Percentiles rank a stretch among this genome's conserved stretches.
These are phyloP conservation scores for Chenopodium formosanum DNA, from an alignment of 148 eudicot species.

Conservation along the genomic window DNA sequence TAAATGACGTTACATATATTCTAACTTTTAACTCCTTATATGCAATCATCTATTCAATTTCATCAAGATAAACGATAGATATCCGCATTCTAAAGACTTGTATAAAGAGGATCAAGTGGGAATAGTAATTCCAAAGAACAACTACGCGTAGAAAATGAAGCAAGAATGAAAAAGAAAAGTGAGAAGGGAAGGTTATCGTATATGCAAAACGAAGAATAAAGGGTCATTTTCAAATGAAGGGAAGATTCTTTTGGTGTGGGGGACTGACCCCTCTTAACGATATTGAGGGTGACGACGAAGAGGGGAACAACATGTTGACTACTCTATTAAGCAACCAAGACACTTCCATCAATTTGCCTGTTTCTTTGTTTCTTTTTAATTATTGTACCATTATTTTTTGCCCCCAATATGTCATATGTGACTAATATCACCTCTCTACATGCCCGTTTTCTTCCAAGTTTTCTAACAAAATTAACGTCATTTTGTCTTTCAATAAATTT, in stretches of 20 bases:
- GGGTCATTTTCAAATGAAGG: not conserved
- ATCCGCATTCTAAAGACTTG: too few species aligned
- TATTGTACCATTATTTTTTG: not conserved
- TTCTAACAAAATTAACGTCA: too few species aligned
- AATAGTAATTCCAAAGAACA: not conserved
- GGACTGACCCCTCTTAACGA: not conserved
- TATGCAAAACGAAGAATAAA: not conserved
- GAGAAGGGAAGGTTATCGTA: not conserved
- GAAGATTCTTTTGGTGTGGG: slow-evolving; percentile 1
- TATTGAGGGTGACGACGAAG: not conserved
- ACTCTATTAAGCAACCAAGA: not conserved
- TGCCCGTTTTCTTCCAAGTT: too few species aligned
- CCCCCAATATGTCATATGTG: not conserved
- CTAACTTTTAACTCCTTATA: too few species aligned
- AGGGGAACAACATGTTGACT: not conserved
- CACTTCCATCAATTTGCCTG: not conserved
- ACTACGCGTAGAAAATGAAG: not conserved
- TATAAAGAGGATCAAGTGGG: not conserved
- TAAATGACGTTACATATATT: too few species aligned
- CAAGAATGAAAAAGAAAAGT: not conserved
- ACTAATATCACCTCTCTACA: too few species aligned
- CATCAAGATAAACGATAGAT: too few species aligned
- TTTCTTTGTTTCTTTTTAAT: not conserved
- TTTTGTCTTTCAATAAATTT: too few species aligned
- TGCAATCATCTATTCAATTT: too few species aligned